These are phyloP conservation scores for Trichoderma atrobrunneum DNA, from an alignment of 2,329 filamentous ascomycete genomes.

Conservation along the genomic window DNA sequence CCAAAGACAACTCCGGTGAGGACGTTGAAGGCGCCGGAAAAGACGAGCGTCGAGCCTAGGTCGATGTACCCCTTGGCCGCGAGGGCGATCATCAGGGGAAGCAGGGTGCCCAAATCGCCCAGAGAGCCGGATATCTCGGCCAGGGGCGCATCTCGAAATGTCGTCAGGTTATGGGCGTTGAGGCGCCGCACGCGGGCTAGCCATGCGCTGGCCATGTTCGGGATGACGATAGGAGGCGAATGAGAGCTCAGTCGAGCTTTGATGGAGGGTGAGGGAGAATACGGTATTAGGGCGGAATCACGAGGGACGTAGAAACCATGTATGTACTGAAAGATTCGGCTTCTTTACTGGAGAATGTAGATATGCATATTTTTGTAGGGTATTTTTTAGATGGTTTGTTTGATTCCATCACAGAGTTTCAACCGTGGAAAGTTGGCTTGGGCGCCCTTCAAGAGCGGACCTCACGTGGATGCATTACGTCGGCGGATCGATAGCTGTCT, in stretches of 20 bases:
- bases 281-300: not conserved
- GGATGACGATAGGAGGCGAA: not conserved
- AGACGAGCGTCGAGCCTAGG: constrained; percentile 78
- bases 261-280: not conserved
- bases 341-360: not conserved
- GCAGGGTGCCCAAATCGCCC: constrained; percentile 84
- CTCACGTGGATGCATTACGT: constrained; percentile 18
- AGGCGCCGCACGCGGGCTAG: constrained; percentile 30
- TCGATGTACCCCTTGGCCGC: constrained; percentile 75
- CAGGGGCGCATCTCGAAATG: constrained; percentile 46
- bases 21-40: constrained; percentile 85
- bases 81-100: constrained; percentile 85
- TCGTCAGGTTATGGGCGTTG: constrained; percentile 49
- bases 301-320: not conserved
- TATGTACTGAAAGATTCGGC: not conserved
- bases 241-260: not conserved
- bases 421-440: not conserved
- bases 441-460: not conserved
- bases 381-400: not conserved
- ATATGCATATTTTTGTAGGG: not conserved
- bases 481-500: constrained; percentile 3
- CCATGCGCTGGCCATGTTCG: constrained; percentile 28
- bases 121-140: constrained; percentile 83
- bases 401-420: not conserved
- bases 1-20: constrained; percentile 79